Conservation (phyloP, 345 rosid species). For the Eucalyptus shirleyi region DNA sequence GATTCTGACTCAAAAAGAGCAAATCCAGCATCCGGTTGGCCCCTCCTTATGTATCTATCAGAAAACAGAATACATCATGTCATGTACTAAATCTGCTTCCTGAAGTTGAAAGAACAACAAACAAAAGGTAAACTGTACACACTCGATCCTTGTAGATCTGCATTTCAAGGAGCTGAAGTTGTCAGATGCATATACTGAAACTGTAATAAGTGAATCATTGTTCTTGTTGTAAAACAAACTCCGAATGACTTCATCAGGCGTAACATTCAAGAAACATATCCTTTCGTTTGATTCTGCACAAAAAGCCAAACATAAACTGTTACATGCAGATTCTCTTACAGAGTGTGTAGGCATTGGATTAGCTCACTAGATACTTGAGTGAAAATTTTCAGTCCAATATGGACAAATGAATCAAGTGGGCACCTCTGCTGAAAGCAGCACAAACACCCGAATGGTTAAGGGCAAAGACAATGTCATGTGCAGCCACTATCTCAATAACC, state of each 20-base stretch:
- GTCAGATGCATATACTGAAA: slow-evolving; percentile 90
- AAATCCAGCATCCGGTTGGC: slow-evolving; percentile 92
- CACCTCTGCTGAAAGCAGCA: slow-evolving; percentile 92
- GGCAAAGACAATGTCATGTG: slow-evolving; percentile 87
- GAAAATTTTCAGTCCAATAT: background rate
- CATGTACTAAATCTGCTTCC: background rate
- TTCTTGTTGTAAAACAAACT: slow-evolving; percentile 92
- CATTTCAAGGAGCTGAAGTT: slow-evolving; percentile 95
- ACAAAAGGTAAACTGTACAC: slow-evolving; percentile 2
- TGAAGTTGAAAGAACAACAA: background rate
- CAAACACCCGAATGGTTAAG: slow-evolving; percentile 96
- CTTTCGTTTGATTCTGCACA: slow-evolving; percentile 71
- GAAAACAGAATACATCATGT: background rate
- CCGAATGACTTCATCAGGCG: slow-evolving; percentile 88
- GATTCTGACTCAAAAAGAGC: slow-evolving; percentile 93
- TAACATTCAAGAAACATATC: slow-evolving; percentile 78
- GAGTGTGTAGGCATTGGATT: background rate
- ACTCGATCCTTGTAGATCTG: slow-evolving; percentile 96
- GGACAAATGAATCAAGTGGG: background rate
- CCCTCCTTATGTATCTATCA: slow-evolving; percentile 75
- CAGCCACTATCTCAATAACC: slow-evolving; percentile 93
- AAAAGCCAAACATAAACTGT: background rate
- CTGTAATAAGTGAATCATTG: slow-evolving; percentile 94
- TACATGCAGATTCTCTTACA: background rate
- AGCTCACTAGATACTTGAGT: background rate